Evolutionary conservation across 2,329 filamentous ascomycete genomes (phyloP), one percentile per base, ranked within the genome.

Genomic region (Periconia macrospinosa): DNA sequence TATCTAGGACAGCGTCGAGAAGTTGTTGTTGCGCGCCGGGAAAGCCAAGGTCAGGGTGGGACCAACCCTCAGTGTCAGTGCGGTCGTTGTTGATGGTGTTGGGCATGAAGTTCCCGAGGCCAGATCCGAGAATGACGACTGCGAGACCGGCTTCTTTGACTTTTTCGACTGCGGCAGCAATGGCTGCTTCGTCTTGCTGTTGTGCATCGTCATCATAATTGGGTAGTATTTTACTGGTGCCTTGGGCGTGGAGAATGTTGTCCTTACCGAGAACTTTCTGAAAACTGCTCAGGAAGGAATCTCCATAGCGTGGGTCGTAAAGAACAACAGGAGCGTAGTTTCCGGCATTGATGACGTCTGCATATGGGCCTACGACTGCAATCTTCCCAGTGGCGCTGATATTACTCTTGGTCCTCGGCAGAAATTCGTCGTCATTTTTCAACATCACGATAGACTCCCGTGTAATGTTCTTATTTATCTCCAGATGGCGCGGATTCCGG

Each of bases 21-120:
- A 74, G 67, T n/a, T 70, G 54, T 44, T 74, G 67, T 50, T 74
- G 71, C n/a, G 66, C 56, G 2, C 71, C 69, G 0, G 69, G 71
- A 10, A 74, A 64, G 1, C 66, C 64, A 6, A 74, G 61, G 18
- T 69, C 61, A 0, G 70, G 63, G 35, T 71, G 71, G 6, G 69
- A 59, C 41, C 63, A 72, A 43, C 65, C 65, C 53, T 74, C 71
- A 42, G 63, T 63, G 19, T 74, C 71, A 6, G 71, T 74, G 6
- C 37, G 37, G 27, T 33, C 20, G 30, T 20, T 41, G 11, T 17
- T 17, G 20, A 18, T 23, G 6, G 33, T 11, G 3, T 40, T 6
- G 14, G n/a, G 15, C 5, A 30, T 11, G 17, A 15, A 40, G 14
- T 18, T 43, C 10, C 42, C n/a, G 13, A 7, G 11, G 3, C 23